These are phyloP conservation scores for Ilyonectria sp. DNA, from an alignment of 2,329 filamentous ascomycete species.

Conservation along the genomic window DNA sequence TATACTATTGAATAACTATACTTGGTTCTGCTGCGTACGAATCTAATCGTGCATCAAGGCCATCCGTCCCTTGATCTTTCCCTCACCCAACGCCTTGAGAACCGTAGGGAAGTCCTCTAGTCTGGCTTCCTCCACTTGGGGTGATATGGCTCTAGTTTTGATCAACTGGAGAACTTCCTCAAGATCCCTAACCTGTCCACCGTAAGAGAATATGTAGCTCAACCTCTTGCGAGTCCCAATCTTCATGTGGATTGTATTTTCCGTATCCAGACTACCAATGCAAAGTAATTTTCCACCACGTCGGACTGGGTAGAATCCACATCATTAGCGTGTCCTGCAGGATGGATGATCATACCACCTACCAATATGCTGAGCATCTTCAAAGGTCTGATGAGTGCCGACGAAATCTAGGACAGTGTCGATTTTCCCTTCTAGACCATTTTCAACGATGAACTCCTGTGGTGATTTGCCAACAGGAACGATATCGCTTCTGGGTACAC, in stretches of 20 bases:
- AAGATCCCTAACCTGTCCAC: slow-evolving; percentile 58
- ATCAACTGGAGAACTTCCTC: slow-evolving; percentile 48
- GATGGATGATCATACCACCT: neutral
- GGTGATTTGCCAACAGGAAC: slow-evolving; percentile 33
- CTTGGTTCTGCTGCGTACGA: neutral
- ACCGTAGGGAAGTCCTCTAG: slow-evolving; percentile 33
- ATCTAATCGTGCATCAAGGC: slow-evolving; percentile 29
- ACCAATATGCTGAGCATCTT: slow-evolving; percentile 44
- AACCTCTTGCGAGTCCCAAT: slow-evolving; percentile 59
- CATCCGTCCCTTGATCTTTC: slow-evolving; percentile 26
- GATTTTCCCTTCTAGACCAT: slow-evolving; percentile 21
- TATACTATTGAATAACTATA: neutral
- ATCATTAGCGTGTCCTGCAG: neutral
- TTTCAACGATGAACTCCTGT: slow-evolving; percentile 28
- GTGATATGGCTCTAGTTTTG: slow-evolving; percentile 24
- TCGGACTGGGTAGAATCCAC: slow-evolving; percentile 18
- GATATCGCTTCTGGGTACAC: slow-evolving; percentile 27
- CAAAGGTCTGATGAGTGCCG: slow-evolving; percentile 43
- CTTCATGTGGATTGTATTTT: slow-evolving; percentile 61
- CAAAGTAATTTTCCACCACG: slow-evolving; percentile 55
- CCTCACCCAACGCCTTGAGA: slow-evolving; percentile 19
- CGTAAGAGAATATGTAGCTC: slow-evolving; percentile 60
- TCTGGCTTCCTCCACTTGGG: slow-evolving; percentile 34
- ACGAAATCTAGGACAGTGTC: slow-evolving; percentile 43
- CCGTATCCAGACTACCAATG: slow-evolving; percentile 56